Percentiles rank a stretch among this genome's conserved stretches.
These are phyloP conservation scores for Penicillium daleae DNA, from an alignment of 495 filamentous ascomycete genomes.

Conservation along the genomic window DNA sequence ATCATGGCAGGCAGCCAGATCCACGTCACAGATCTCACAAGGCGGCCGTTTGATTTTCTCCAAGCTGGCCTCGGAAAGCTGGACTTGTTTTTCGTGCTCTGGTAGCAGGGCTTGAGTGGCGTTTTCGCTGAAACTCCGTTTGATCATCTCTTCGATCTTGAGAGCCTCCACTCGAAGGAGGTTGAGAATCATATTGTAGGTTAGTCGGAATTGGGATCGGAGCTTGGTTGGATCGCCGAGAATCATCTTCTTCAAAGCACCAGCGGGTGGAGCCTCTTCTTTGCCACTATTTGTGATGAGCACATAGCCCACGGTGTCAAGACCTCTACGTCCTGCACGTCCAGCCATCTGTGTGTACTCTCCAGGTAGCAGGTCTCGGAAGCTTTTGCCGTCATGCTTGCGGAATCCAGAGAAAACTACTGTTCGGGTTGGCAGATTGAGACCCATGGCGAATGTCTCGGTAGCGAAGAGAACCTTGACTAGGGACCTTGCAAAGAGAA, in stretches of 20 bases:
- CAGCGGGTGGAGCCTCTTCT: conserved; percentile 86
- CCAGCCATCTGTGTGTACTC: conserved; percentile 99
- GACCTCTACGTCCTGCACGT: conserved; percentile 87
- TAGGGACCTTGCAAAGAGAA: conserved; percentile 89
- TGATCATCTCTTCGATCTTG: conserved; percentile 99
- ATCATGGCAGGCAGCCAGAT: conserved; percentile 77
- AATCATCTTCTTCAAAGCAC: conserved; percentile 86
- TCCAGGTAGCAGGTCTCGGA: conserved; percentile 88
- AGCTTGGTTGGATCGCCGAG: conserved; percentile 94
- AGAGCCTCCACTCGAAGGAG: conserved; percentile 92
- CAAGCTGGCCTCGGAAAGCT: conserved; percentile 88
- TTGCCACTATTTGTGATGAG: conserved; percentile 84
- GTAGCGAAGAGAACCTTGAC: conserved; percentile 98
- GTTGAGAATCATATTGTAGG: conserved; percentile 99
- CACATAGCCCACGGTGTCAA: conserved; percentile 90
- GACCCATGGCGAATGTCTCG: conserved; percentile 97
- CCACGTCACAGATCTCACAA: conserved; percentile 79
- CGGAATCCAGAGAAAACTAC: conserved; percentile 97
- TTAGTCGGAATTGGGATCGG: conserved; percentile 92
- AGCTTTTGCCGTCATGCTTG: conserved; percentile 90
- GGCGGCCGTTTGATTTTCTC: conserved; percentile 85
- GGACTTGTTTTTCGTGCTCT: conserved; percentile 91
- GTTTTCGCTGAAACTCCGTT: conserved; percentile 97
- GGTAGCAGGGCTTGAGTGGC: conserved; percentile 95
- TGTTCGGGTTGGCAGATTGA: conserved; percentile 93